Base-by-base conservation (phyloP, 2,329 filamentous ascomycete species). In the Trichophyton mentagrophytes region DNA sequence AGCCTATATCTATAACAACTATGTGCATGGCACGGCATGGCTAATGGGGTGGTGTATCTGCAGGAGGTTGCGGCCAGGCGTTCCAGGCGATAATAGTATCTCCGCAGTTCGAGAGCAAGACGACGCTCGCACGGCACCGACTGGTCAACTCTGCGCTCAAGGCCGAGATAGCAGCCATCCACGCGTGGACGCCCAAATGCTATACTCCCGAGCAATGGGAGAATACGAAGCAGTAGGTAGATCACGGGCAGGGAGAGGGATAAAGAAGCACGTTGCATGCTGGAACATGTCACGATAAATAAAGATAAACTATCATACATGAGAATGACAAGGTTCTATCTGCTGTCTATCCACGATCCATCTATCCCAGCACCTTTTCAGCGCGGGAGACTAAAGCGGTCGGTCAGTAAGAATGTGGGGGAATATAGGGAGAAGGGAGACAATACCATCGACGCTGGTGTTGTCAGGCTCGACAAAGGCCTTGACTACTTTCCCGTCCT, bases 101-200 rank as follows among this genome's bases (percentile, higher is more conserved):
- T 7, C 79, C 85, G 36, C 77, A 83, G 61, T 90, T 90, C 72
- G 78, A 81, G 61, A 85, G 84, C 67, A 86, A 88, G 73, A 87
- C 78, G 69, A 88, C 88, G 59, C 83, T 96, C 61, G 90, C 90
- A 71, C 83, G 91, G 61, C 89, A 96, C 75, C 85, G 91, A 49
- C 80, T 95, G 64, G 90, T 95, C 67, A 96, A 96, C 75, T 81
- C 81, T 15, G 85, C 85, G 3, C 79, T 96, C 67, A 92, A 90
- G 77, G 82, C 86, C 55, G 90, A 96, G 76, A 95, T 96, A 72
- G 88, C 89, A 15, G 83, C 82, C 65, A 95, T 96, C 67, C 91
- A 96, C 77, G 91, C 91, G 44, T 96, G 91, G 91, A 95, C 89
- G 61, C 89, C 90, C 30, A 95, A 90, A 76, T 96, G 91, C 73